A percentile compares a stretch with the other conserved stretches of the same genome.
These are phyloP conservation scores for barley (Hordeum vulgare) DNA, from an alignment of 176 grass and related monocot genomes.

Conservation along the genomic window DNA sequence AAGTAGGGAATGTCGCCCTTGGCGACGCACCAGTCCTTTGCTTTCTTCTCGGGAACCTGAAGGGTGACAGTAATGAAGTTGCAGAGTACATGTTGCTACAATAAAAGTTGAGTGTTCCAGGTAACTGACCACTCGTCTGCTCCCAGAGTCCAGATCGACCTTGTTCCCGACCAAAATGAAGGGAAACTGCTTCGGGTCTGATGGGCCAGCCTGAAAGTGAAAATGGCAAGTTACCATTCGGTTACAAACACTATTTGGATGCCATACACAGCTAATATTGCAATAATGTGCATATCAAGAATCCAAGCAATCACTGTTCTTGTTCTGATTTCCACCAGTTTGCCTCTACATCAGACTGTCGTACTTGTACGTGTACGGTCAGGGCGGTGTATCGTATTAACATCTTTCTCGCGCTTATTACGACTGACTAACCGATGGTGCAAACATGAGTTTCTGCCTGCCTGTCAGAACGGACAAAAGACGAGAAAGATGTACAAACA, in stretches of 20 bases:
- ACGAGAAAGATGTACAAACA: neutral
- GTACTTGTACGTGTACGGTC: too few species aligned
- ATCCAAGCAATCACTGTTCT: neutral
- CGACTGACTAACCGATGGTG: neutral
- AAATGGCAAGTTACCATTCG: neutral
- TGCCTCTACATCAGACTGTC: too few species aligned
- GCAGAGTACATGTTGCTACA: too few species aligned
- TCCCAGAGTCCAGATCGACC: constrained; percentile 81
- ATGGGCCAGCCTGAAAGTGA: constrained; percentile 48
- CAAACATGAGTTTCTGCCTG: neutral
- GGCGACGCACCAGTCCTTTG: constrained; percentile 80
- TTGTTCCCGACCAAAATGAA: constrained; percentile 96
- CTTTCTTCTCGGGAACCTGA: constrained; percentile 88
- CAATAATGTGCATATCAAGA: neutral
- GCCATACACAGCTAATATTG: too few species aligned
- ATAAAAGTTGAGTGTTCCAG: too few species aligned
- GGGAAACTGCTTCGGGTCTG: constrained; percentile 67
- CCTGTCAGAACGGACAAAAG: neutral
- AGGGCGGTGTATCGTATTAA: too few species aligned
- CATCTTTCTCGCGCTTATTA: neutral
- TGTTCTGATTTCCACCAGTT: neutral
- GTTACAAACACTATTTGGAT: constrained; percentile 22
- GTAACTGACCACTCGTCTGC: constrained; percentile 44
- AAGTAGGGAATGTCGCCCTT: constrained; percentile 91
- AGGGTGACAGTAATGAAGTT: neutral